phyloP scores from a whole-genome alignment of 2,329 filamentous ascomycete species.

The Xylariaceae sp. region DNA sequence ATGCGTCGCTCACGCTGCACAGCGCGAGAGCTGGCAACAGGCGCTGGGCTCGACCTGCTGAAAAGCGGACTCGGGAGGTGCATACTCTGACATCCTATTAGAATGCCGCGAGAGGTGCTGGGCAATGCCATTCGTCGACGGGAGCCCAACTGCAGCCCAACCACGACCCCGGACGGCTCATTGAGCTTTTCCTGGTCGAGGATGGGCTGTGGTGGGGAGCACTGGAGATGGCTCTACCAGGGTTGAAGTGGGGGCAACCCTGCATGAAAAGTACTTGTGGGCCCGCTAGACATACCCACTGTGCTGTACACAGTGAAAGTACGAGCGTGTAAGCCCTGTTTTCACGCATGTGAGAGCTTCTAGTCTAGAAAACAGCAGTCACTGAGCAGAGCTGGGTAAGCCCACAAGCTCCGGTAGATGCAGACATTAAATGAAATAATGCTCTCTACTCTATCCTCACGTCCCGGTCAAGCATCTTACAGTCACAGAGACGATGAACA shows the following conservation, averaged over 20 bases:
- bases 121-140: constrained; percentile 32
- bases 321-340: too few relatives aligned
- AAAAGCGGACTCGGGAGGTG: constrained; percentile 35
- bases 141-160: constrained; percentile 2
- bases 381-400: too few relatives aligned
- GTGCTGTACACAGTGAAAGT: too few relatives aligned
- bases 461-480: too few relatives aligned
- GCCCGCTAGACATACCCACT: too few relatives aligned
- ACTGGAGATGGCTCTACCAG: constrained; percentile 6
- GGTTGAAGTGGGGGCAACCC: constrained; percentile 16
- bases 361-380: too few relatives aligned
- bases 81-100: constrained; percentile 38
- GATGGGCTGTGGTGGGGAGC: constrained; percentile 24
- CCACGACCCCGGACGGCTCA: constrained; percentile 19
- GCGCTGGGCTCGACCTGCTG: constrained; percentile 41
- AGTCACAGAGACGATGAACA: too few relatives aligned
- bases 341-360: too few relatives aligned
- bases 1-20: constrained; percentile 14
- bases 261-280: too few relatives aligned
- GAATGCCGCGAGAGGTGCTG: constrained; percentile 28
- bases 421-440: too few relatives aligned
- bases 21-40: constrained; percentile 26
- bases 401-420: too few relatives aligned
- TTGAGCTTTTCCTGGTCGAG: constrained; percentile 25
- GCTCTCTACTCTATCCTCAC: too few relatives aligned